phyloP scores from a whole-genome alignment of 345 rosid genomes.

The Linum trigynum region DNA sequence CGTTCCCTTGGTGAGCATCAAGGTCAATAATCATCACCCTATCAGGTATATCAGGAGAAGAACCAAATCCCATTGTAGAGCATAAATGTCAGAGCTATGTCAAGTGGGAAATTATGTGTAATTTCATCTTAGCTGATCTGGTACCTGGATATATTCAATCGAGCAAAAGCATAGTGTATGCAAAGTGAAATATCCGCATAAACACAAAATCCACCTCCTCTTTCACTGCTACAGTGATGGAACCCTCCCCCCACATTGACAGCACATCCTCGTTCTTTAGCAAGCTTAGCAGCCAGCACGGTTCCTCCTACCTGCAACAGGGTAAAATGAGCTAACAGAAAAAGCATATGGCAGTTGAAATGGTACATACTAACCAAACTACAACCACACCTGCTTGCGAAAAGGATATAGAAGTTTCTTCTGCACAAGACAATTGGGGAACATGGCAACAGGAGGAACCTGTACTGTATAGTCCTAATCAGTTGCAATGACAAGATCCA shows the following conservation, averaged over 20 bases:
- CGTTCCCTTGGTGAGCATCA: slow-evolving; percentile 99
- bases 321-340: not conserved
- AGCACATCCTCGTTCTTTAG: slow-evolving; percentile 87
- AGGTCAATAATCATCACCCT: slow-evolving; percentile 98
- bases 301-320: slow-evolving; percentile 80
- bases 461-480: slow-evolving; percentile 22
- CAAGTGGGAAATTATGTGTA: slow-evolving; percentile 6
- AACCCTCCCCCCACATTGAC: slow-evolving; percentile 95
- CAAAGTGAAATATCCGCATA: slow-evolving; percentile 89
- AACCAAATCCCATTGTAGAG: not conserved
- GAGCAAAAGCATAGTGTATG: slow-evolving; percentile 67
- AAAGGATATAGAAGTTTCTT: slow-evolving; percentile 71
- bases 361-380: not conserved
- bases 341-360: not conserved
- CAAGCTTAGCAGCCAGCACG: slow-evolving; percentile 79
- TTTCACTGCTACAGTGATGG: slow-evolving; percentile 79
- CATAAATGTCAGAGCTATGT: slow-evolving; percentile 5
- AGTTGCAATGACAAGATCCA: not conserved
- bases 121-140: slow-evolving; percentile 2
- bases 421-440: slow-evolving; percentile 78
- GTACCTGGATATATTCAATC: slow-evolving; percentile 62
- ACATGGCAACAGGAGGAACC: slow-evolving; percentile 79
- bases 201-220: slow-evolving; percentile 89
- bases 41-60: slow-evolving; percentile 14
- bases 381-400: slow-evolving; percentile 53